These are phyloP conservation scores for Boletellus emodensis DNA, from an alignment of 768 basidiomycete species.

Conservation along the genomic window DNA sequence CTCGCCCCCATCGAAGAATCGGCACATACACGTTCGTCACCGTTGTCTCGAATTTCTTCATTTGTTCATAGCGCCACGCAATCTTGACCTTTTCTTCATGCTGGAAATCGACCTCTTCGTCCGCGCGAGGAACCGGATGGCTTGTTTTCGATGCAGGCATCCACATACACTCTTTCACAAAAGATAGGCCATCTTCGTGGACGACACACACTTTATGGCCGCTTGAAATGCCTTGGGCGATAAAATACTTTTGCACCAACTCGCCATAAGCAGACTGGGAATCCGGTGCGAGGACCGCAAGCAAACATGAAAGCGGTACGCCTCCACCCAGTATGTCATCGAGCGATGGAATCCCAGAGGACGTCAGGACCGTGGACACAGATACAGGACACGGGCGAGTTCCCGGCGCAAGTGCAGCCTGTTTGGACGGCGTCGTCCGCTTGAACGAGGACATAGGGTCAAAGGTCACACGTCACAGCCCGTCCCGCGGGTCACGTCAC, in stretches of 20 bases:
- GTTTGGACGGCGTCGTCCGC: constrained; percentile 50
- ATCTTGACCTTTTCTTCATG: constrained; percentile 75
- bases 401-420: constrained; percentile 41
- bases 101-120: constrained; percentile 35
- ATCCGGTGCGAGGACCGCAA: constrained; percentile 80
- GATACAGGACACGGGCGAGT: constrained; percentile 59
- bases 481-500: no score
- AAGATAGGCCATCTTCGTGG: constrained; percentile 50
- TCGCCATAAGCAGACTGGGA: constrained; percentile 80
- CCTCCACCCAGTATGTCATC: constrained; percentile 96
- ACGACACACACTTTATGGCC: constrained; percentile 69
- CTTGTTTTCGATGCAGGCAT: constrained; percentile 32
- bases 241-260: constrained; percentile 82
- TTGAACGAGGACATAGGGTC: constrained; percentile 75
- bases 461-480: no score
- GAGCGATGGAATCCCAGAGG: constrained; percentile 87
- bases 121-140: not conserved
- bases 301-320: constrained; percentile 72
- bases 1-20: constrained; percentile 17
- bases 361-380: constrained; percentile 54
- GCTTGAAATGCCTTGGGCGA: constrained; percentile 78
- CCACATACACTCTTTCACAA: constrained; percentile 84
- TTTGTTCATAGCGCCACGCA: constrained; percentile 94
- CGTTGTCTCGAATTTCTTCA: constrained; percentile 91
- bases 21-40: constrained; percentile 51